Conservation (phyloP, 352 stramenopile genomes). For the Discostella stelligera region DNA sequence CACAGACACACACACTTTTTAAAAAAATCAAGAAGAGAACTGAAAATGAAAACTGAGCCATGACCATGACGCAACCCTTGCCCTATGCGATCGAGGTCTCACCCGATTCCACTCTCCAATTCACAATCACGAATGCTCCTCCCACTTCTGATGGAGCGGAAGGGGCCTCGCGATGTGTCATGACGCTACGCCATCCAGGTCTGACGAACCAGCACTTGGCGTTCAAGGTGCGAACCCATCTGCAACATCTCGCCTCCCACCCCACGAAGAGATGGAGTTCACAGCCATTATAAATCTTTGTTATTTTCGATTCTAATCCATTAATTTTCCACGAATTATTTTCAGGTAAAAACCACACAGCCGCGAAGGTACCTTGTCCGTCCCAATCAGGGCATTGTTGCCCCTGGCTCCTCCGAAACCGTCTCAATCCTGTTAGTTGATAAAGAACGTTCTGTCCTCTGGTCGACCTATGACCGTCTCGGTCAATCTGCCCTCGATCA, state of each 20-base stretch:
- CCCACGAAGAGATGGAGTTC: too few species aligned
- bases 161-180: constrained; percentile 53
- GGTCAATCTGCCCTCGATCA: constrained; percentile 81
- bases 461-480: constrained; percentile 76
- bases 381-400: constrained; percentile 84
- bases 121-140: constrained; percentile 59
- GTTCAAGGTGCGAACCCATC: constrained; percentile 14
- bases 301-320: neutral
- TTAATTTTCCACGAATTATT: constrained; percentile 7
- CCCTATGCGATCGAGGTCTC: constrained; percentile 59
- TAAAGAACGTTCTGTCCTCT: constrained; percentile 81
- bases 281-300: neutral
- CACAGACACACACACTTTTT: neutral
- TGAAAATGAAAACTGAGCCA: too few species aligned
- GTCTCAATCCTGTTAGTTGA: constrained; percentile 84
- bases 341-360: constrained; percentile 82
- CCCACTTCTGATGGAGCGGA: constrained; percentile 35
- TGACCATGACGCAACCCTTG: constrained; percentile 12
- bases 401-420: constrained; percentile 65
- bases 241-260: neutral
- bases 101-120: constrained; percentile 69
- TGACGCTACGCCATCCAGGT: constrained; percentile 71
- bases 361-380: constrained; percentile 83
- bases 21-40: too few species aligned
- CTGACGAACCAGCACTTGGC: constrained; percentile 59